phyloP scores from a whole-genome alignment of 805 yeast genomes.

The Starmerella apicola region DNA sequence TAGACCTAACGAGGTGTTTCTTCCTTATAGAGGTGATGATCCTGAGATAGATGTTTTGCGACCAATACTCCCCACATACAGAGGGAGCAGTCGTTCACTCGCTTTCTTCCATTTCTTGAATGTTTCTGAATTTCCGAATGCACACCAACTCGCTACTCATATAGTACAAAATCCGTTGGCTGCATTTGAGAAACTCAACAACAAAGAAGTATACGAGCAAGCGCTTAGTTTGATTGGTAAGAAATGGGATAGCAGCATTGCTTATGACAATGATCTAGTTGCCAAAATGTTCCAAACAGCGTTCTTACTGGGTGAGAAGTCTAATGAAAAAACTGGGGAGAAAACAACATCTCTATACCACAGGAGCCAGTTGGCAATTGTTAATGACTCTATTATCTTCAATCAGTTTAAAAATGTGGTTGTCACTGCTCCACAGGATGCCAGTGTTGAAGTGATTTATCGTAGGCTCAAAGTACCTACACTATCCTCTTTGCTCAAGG shows the following conservation, averaged over 20 bases:
- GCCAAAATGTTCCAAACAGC: slow-evolving; percentile 21
- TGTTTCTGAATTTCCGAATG: slow-evolving; percentile 26
- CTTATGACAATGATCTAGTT: slow-evolving; percentile 17
- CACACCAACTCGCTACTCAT: slow-evolving; percentile 23
- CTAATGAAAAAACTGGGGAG: too few relatives aligned
- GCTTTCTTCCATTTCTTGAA: slow-evolving; percentile 28
- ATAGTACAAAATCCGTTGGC: slow-evolving; percentile 2
- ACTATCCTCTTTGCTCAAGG: slow-evolving; percentile 24
- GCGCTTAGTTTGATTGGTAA: slow-evolving; percentile 5
- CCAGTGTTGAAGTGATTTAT: slow-evolving; percentile 25
- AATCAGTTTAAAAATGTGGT: slow-evolving; percentile 27
- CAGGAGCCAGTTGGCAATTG: slow-evolving; percentile 25
- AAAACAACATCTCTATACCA: too few relatives aligned
- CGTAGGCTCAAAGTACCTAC: slow-evolving; percentile 23
- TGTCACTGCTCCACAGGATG: slow-evolving; percentile 28
- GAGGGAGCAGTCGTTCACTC: slow-evolving; percentile 14
- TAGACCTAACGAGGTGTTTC: slow-evolving; percentile 22
- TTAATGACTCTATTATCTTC: slow-evolving; percentile 29
- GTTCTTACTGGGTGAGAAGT: slow-evolving; percentile 22
- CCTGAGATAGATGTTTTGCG: slow-evolving; percentile 7
- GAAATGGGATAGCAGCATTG: slow-evolving; percentile 11
- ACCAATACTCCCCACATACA: slow-evolving; percentile 11
- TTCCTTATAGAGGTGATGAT: slow-evolving; percentile 11
- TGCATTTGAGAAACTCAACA: slow-evolving; percentile 16
- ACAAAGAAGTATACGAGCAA: slow-evolving; percentile 22